Evolutionary conservation across 306 rosid species (phyloP).

Genomic region (Dryas octopetala): DNA sequence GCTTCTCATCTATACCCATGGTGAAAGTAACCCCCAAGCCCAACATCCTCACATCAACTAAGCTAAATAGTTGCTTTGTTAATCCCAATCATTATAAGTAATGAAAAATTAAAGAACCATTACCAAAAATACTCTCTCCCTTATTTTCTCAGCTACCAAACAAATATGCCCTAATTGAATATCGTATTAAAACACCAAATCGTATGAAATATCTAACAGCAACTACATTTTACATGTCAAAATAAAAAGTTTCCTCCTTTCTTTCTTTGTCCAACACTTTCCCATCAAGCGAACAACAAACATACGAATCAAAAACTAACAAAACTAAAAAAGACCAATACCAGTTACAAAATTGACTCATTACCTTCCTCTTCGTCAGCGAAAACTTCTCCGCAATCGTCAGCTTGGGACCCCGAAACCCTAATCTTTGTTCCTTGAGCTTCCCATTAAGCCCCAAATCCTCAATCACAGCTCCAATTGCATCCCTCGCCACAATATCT

Average conservation of each 20-base stretch:
- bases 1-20: too few relatives aligned
- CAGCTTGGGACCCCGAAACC: conserved; percentile 74
- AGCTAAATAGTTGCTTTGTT: background rate
- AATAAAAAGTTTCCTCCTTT: background rate
- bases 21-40: background rate
- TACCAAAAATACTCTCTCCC: background rate
- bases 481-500: conserved; percentile 70
- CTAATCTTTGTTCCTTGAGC: conserved; percentile 73
- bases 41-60: background rate
- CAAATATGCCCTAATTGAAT: background rate
- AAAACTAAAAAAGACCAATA: background rate
- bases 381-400: conserved; percentile 68
- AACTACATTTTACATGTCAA: background rate
- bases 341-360: conserved; percentile 6
- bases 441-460: conserved; percentile 77
- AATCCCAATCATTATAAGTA: background rate
- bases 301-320: background rate
- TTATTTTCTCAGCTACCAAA: background rate
- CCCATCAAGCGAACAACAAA: background rate
- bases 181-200: background rate
- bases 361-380: conserved; percentile 67
- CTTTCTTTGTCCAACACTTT: background rate
- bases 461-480: conserved; percentile 68
- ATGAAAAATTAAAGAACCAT: background rate
- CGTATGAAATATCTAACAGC: background rate